phyloP scores from a whole-genome alignment of 345 rosid genomes.

The Balakata baccata region DNA sequence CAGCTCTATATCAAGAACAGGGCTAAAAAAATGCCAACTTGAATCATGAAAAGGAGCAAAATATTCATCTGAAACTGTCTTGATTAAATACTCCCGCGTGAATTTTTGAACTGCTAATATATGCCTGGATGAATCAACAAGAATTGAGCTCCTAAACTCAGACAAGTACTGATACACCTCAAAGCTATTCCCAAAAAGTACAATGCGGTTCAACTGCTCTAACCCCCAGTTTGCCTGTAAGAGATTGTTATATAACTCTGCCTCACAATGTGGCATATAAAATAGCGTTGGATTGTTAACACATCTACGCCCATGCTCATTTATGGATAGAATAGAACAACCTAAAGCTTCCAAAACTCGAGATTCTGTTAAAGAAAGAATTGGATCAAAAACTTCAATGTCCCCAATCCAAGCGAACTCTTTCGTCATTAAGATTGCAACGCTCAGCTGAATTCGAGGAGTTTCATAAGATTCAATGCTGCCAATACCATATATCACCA shows the following conservation, averaged over 20 bases:
- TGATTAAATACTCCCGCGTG: conserved; percentile 46
- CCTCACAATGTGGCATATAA: conserved; percentile 94
- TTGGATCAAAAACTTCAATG: conserved; percentile 79
- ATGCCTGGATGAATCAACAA: conserved; percentile 39
- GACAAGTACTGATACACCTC: conserved; percentile 47
- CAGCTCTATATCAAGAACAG: conserved; percentile 19
- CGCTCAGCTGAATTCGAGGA: conserved; percentile 72
- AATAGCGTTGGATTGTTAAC: conserved; percentile 66
- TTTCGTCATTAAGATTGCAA: conserved; percentile 69
- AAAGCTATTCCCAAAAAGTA: conserved; percentile 79
- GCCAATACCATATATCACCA: conserved; percentile 82
- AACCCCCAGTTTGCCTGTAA: conserved; percentile 63
- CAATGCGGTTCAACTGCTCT: conserved; percentile 44
- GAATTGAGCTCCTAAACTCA: conserved; percentile 37
- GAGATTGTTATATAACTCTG: conserved; percentile 65
- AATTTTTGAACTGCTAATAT: conserved; percentile 46
- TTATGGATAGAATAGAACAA: conserved; percentile 61
- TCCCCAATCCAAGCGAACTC: conserved; percentile 68
- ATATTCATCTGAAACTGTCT: conserved; percentile 58
- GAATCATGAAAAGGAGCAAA: conserved; percentile 80
- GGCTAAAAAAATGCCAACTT: conserved; percentile 88
- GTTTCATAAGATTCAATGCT: conserved; percentile 77
- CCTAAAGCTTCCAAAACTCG: conserved; percentile 59
- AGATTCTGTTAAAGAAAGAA: conserved; percentile 68
- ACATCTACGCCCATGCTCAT: conserved; percentile 70